Evolutionary conservation across 345 rosid genomes (phyloP).

Genomic region (Tarenaya hassleriana): DNA sequence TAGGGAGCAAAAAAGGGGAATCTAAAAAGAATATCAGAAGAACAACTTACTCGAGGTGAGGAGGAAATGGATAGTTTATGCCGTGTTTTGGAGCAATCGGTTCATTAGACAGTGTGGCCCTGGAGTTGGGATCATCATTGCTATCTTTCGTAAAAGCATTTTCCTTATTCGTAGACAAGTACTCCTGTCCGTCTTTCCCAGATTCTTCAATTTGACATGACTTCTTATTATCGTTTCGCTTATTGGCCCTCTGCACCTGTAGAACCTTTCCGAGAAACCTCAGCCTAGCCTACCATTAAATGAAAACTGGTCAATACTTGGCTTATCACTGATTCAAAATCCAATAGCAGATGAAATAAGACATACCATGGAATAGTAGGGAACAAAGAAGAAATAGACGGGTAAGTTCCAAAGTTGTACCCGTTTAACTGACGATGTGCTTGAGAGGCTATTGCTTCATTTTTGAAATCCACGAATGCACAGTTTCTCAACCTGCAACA

Average conservation of each 20-base stretch:
- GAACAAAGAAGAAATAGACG: constrained; percentile 2
- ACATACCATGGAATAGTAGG: neutral
- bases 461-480: constrained; percentile 85
- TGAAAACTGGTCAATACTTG: constrained; percentile 14
- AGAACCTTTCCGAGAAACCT: constrained; percentile 92
- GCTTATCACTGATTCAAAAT: neutral
- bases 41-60: constrained; percentile 66
- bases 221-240: constrained; percentile 40
- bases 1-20: neutral
- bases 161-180: constrained; percentile 30
- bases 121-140: constrained; percentile 30
- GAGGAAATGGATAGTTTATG: constrained; percentile 88
- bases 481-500: constrained; percentile 61
- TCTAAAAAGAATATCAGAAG: neutral
- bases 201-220: constrained; percentile 31
- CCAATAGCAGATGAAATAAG: neutral
- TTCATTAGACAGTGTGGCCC: constrained; percentile 36
- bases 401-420: constrained; percentile 31
- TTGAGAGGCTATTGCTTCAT: constrained; percentile 66
- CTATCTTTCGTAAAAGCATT: constrained; percentile 27
- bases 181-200: constrained; percentile 29
- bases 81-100: constrained; percentile 88
- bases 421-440: constrained; percentile 79
- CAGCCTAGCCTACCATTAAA: constrained; percentile 44
- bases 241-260: constrained; percentile 67